These are phyloP conservation scores for Sporothrix sp. DNA, from an alignment of 2,329 filamentous ascomycete species.

Conservation along the genomic window DNA sequence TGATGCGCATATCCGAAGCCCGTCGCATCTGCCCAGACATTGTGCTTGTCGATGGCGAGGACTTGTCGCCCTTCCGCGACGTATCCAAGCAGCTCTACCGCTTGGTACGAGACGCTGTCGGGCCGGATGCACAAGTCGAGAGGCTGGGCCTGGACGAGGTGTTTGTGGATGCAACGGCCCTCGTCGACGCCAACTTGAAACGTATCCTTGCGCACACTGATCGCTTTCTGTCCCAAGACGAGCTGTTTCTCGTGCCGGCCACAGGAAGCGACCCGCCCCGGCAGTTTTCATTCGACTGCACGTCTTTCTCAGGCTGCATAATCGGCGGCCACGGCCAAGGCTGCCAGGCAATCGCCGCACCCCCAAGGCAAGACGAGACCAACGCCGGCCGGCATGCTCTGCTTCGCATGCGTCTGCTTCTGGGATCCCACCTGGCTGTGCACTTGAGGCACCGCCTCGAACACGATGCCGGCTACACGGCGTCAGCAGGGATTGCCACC, in stretches of 20 bases:
- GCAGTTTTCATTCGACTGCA: conserved; percentile 75
- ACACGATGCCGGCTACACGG: conserved; percentile 64
- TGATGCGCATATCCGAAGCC: conserved; percentile 78
- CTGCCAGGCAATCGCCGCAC: too few relatives aligned
- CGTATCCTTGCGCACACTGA: conserved; percentile 35
- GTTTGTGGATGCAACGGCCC: conserved; percentile 74
- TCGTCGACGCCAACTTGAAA: conserved; percentile 70
- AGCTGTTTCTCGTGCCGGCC: conserved; percentile 64
- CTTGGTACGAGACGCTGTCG: conserved; percentile 63
- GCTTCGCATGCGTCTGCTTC: conserved; percentile 49
- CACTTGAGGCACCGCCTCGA: conserved; percentile 66
- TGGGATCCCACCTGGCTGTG: conserved; percentile 73
- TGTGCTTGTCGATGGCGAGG: conserved; percentile 78
- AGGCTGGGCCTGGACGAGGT: conserved; percentile 87
- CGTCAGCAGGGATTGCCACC: conserved; percentile 78
- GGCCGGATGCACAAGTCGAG: conserved; percentile 63
- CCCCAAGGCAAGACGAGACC: neutral
- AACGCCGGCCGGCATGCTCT: conserved; percentile 18
- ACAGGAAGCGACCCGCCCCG: conserved; percentile 48
- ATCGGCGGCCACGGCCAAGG: conserved; percentile 13
- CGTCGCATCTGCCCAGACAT: conserved; percentile 72
- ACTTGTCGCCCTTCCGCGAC: conserved; percentile 75
- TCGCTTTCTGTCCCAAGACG: neutral
- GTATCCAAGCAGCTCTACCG: conserved; percentile 71
- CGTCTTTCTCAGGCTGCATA: conserved; percentile 53